These are phyloP conservation scores for Trichoderma orchidacearum DNA, from an alignment of 495 filamentous ascomycete genomes.

Conservation along the genomic window DNA sequence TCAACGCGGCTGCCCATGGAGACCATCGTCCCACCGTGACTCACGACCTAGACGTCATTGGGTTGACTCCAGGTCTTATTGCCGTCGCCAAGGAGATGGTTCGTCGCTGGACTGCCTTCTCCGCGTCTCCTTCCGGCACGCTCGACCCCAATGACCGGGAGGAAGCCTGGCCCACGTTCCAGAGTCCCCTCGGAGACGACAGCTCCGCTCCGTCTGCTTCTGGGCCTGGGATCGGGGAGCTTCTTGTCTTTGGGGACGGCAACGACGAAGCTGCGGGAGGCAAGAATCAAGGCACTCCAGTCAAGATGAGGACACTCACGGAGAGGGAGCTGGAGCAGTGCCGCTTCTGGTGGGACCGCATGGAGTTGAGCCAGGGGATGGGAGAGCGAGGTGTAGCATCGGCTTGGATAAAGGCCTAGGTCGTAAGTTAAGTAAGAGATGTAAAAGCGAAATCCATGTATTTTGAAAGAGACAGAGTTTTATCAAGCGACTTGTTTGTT, in stretches of 20 bases:
- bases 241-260: slow-evolving; percentile 46
- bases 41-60: slow-evolving; percentile 29
- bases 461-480: too few relatives aligned
- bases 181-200: slow-evolving; percentile 8
- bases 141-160: slow-evolving; percentile 30
- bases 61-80: slow-evolving; percentile 25
- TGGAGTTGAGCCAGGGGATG: slow-evolving; percentile 27
- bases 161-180: slow-evolving; percentile 18
- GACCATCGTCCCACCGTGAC: slow-evolving; percentile 45
- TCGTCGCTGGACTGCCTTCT: slow-evolving; percentile 44
- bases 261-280: slow-evolving; percentile 39
- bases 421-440: too few relatives aligned
- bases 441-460: too few relatives aligned
- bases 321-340: slow-evolving; percentile 35
- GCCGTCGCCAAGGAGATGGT: slow-evolving; percentile 39
- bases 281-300: slow-evolving; percentile 32
- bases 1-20: slow-evolving; percentile 43
- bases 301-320: slow-evolving; percentile 23
- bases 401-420: neutral
- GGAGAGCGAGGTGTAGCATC: slow-evolving; percentile 8
- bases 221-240: slow-evolving; percentile 10
- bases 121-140: slow-evolving; percentile 18
- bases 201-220: neutral
- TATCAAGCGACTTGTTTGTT: too few relatives aligned
- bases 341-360: slow-evolving; percentile 41